These are phyloP conservation scores for Aspergillus pseudoterreus DNA, from an alignment of 2,329 filamentous ascomycete species.

Conservation along the genomic window DNA sequence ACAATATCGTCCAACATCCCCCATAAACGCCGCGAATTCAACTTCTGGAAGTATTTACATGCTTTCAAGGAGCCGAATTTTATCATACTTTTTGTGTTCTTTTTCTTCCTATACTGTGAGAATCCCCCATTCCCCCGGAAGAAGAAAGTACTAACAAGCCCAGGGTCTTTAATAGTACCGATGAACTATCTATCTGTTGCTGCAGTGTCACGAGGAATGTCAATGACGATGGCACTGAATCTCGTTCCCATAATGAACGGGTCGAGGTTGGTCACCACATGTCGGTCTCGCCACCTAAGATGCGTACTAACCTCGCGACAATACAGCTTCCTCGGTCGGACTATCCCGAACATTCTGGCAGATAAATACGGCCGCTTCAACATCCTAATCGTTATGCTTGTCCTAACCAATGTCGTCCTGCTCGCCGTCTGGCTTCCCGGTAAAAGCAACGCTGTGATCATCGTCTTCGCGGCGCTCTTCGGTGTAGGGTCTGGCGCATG, in stretches of 20 bases:
- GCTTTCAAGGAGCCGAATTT: constrained; percentile 5
- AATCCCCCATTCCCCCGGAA: neutral
- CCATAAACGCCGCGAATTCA: constrained; percentile 1
- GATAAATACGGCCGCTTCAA: constrained; percentile 19
- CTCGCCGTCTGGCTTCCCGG: constrained; percentile 14
- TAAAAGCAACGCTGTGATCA: constrained; percentile 8
- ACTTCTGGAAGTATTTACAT: neutral
- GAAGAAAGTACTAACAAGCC: neutral
- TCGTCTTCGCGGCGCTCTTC: constrained; percentile 20
- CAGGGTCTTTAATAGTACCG: neutral
- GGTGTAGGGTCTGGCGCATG: constrained; percentile 19
- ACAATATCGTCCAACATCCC: constrained; percentile 44
- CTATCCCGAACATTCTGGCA: constrained; percentile 10
- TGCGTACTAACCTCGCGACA: no score
- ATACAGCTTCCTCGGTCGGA: constrained; percentile 14
- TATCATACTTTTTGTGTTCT: neutral
- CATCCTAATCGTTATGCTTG: constrained; percentile 11
- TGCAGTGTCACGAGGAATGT: constrained; percentile 18
- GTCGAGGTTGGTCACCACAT: constrained; percentile 3
- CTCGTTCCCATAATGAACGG: constrained; percentile 18
- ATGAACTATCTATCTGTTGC: neutral
- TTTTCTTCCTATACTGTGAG: constrained; percentile 15
- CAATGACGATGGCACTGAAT: constrained; percentile 17
- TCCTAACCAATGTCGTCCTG: constrained; percentile 9
- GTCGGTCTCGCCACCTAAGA: no score